Base-by-base conservation (phyloP, 2,329 filamentous ascomycete species). In the Coleophoma cylindrospora region DNA sequence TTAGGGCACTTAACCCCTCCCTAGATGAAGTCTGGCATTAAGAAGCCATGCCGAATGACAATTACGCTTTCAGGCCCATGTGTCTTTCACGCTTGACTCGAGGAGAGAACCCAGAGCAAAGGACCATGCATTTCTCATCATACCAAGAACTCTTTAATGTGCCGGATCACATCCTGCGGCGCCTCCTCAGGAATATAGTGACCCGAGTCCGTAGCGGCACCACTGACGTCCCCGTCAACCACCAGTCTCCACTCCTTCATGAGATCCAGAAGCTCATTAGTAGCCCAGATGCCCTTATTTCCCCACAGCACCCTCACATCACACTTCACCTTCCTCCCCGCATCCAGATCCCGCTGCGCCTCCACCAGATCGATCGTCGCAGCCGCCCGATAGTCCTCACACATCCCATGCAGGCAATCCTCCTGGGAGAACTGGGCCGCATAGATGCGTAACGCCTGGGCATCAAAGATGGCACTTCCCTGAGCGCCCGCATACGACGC, bases 361-460 rank as follows among this genome's bases (percentile, higher is more conserved):
- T 75, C 71, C 2, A 78, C 73, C 5, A 81, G 58, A 61, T 83
- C 80, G 21, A 78, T 57, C 0, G 70, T 74, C 13, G 74, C 75
- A 5, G 69, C 70, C 1, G 79, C 79, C 11, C 76, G 66, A 52
- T 83, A 83, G 55, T 83, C 79, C 54, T 81, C 71, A 52, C 77
- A 80, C 66, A 74, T 76, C 0, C 70, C 70, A 51, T 74, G 70
- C 11, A 81, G 68, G 0, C 69, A 64, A 0, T 62, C 66, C 2
- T 63, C 59, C 41, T 79, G 69, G 5, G 13, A 33, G 32, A 61
- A 55, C 34, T 57, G 50, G 10, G n/a, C 11, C 43, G 54, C 49
- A 55, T 62, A 63, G 15, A 48, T 45, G 13, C 12, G 21, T 19
- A 50, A 38, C 12, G 38, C 51, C 9, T 53, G 34, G 37, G 38